phyloP scores from a whole-genome alignment of 805 yeast genomes.

The Sugiyamaella floridensis region DNA sequence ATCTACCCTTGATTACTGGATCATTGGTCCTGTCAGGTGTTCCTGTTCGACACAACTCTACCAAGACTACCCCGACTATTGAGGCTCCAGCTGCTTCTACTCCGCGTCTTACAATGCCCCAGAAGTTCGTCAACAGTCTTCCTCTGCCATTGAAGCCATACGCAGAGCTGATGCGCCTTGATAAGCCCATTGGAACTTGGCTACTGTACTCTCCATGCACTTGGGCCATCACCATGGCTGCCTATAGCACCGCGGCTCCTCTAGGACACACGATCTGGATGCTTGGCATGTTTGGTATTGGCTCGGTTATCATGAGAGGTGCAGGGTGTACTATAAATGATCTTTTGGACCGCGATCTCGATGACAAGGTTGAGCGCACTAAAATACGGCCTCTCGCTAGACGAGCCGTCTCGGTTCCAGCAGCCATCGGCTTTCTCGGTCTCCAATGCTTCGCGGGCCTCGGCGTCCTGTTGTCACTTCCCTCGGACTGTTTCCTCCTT shows the following conservation, averaged over 20 bases:
- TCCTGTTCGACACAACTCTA: no score
- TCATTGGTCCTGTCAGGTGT: no score
- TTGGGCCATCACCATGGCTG: slow-evolving; percentile 92
- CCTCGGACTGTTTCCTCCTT: slow-evolving; percentile 70
- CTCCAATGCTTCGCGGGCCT: slow-evolving; percentile 72
- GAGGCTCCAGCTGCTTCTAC: background rate
- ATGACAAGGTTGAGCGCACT: slow-evolving; percentile 80
- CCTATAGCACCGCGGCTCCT: slow-evolving; percentile 61
- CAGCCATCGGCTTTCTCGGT: slow-evolving; percentile 64
- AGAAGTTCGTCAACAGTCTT: slow-evolving; percentile 33
- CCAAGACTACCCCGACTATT: background rate
- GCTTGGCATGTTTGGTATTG: slow-evolving; percentile 67
- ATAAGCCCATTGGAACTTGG: slow-evolving; percentile 94
- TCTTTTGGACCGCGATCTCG: slow-evolving; percentile 74
- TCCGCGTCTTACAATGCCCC: slow-evolving; percentile 26
- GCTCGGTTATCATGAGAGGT: slow-evolving; percentile 89
- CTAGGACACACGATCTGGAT: slow-evolving; percentile 53
- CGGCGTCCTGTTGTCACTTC: slow-evolving; percentile 62
- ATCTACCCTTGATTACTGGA: no score
- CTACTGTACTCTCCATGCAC: slow-evolving; percentile 75
- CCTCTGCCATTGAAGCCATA: slow-evolving; percentile 80
- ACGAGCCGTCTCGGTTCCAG: slow-evolving; percentile 62
- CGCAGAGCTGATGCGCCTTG: slow-evolving; percentile 85
- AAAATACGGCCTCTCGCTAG: slow-evolving; percentile 89
- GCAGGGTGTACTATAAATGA: slow-evolving; percentile 98